Percentiles rank a stretch among this genome's conserved stretches.
phyloP scores from a whole-genome alignment of 768 basidiomycete species.

The Tephrocybe rancida region DNA sequence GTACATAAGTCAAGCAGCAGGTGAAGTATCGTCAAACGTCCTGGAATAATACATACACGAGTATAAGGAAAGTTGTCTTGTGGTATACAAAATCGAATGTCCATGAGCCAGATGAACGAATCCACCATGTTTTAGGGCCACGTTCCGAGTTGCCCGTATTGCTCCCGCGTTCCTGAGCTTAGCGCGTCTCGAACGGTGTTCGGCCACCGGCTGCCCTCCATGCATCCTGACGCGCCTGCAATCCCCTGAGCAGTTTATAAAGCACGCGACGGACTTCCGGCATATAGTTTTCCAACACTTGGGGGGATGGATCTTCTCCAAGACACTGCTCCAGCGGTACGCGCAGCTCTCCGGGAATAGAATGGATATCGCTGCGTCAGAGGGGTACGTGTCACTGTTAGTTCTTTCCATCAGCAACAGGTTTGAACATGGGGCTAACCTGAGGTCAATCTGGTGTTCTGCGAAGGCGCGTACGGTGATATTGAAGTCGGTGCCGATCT shows the following conservation, averaged over 20 bases:
- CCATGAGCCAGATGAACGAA: too few species aligned
- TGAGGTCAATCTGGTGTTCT: constrained; percentile 71
- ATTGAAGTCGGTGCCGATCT: constrained; percentile 90
- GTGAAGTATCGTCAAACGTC: too few species aligned
- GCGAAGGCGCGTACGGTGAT: constrained; percentile 75
- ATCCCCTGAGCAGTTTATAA: constrained; percentile 78
- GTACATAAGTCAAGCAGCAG: too few species aligned
- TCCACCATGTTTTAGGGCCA: too few species aligned
- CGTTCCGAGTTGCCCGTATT: too few species aligned
- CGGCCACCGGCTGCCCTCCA: constrained; percentile 33
- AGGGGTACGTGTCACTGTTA: neutral
- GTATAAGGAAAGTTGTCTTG: too few species aligned
- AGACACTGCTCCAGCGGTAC: constrained; percentile 62
- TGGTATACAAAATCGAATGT: too few species aligned
- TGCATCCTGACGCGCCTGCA: constrained; percentile 72
- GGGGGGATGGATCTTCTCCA: constrained; percentile 78
- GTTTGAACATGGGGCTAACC: constrained; percentile 31
- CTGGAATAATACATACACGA: too few species aligned
- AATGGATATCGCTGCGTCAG: constrained; percentile 57
- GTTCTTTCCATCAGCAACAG: neutral
- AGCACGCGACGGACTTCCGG: constrained; percentile 84
- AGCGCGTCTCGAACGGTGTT: constrained; percentile 3
- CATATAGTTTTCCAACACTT: constrained; percentile 74
- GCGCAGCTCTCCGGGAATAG: constrained; percentile 64
- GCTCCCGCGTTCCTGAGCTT: too few species aligned